Conservation (phyloP, 2,329 filamentous ascomycete species). For the Diaporthe sp. region DNA sequence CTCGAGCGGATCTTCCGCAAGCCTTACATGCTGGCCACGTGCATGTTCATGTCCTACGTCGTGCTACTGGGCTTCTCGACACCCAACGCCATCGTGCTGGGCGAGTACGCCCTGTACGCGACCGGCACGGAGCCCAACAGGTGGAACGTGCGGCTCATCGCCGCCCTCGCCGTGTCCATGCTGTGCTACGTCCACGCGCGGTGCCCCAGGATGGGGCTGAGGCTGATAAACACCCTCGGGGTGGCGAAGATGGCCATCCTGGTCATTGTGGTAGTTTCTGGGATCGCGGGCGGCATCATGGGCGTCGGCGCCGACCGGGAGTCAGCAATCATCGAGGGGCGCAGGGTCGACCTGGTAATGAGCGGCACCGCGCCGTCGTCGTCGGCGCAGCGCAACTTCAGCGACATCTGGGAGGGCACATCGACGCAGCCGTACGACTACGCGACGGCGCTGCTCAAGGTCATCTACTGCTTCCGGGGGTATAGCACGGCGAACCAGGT, state of each 20-base stretch:
- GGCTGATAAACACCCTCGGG: constrained; percentile 63
- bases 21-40: constrained; percentile 66
- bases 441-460: constrained; percentile 66
- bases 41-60: constrained; percentile 65
- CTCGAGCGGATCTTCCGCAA: constrained; percentile 65
- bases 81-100: constrained; percentile 65
- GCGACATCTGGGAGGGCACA: constrained; percentile 54
- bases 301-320: constrained; percentile 47
- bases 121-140: constrained; percentile 53
- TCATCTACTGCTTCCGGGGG: constrained; percentile 68
- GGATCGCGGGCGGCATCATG: constrained; percentile 53
- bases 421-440: constrained; percentile 58
- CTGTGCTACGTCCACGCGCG: constrained; percentile 62
- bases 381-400: constrained; percentile 57
- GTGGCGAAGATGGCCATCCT: constrained; percentile 64
- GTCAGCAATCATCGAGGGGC: constrained; percentile 36
- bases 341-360: constrained; percentile 45
- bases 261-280: constrained; percentile 59
- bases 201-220: constrained; percentile 61
- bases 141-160: constrained; percentile 65
- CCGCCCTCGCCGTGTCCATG: constrained; percentile 60
- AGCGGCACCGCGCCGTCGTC: constrained; percentile 45
- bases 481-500: constrained; percentile 70
- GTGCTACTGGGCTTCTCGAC: constrained; percentile 65
- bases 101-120: constrained; percentile 65